Base-by-base conservation (phyloP, 768 basidiomycete genomes). In the Boletus tomentosulus region DNA sequence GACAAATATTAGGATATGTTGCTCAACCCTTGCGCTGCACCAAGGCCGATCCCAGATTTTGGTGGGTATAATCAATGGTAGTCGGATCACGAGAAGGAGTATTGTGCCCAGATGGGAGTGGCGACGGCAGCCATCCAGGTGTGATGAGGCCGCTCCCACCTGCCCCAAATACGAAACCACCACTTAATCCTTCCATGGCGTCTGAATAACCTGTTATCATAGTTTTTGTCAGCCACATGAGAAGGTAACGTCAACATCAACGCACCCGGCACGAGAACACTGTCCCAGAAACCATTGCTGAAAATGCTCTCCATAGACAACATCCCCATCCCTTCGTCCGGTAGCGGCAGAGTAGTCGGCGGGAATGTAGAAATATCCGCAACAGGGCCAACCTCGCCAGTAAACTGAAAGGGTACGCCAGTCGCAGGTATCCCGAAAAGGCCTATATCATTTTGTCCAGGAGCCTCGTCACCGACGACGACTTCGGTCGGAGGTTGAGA, bases 61-160 rank as follows among this genome's bases (percentile, higher is more conserved):
- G 64, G 45, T 59, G 66, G 8, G 56, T 50, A 49, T 62, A 70
- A 41, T 70, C 66, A 30, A 69, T 62, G n/a, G 42, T 31, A 45
- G 61, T 42, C 43, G 58, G 52, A 44, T 62, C 57, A 46, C 68
- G 63, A 47, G 60, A 49, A 41, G 76, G 78, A 33, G 74, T 78
- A 53, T 73, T 76, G 47, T 74, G 66, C 3, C 85, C 85, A 16
- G 85, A 86, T 34, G 79, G 78, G 37, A 76, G 59, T 0, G 87
- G 85, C 10, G 86, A 83, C 39, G 75, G 66, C 30, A 83, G 78
- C 65, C 83, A 74, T 22, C 81, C 77, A 1, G 89, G 89, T 9
- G 91, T 91, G 61, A 92, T 92, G 51, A 91, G 72, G 30, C 89
- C 90, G 61, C 86, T 90, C 19, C 89, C 91, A 28, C 88, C 87